A percentile compares a stretch with the other conserved stretches of the same genome.
phyloP scores from a whole-genome alignment of 2,329 filamentous ascomycete species.

The Venturiaceae sp. region DNA sequence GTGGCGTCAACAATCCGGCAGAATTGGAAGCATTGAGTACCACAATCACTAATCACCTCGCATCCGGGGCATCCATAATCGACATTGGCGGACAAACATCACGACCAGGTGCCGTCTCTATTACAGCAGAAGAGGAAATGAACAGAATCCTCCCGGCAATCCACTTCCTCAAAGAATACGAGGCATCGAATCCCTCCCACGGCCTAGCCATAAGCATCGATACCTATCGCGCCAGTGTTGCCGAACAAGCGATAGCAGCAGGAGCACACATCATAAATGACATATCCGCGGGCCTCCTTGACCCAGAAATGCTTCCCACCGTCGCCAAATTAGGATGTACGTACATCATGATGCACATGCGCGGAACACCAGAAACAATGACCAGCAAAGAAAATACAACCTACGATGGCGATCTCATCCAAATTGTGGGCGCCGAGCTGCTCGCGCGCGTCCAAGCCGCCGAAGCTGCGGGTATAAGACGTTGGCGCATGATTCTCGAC shows the following conservation, averaged over 20 bases:
- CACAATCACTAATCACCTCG: constrained; percentile 54
- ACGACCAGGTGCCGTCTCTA: constrained; percentile 61
- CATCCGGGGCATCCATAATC: constrained; percentile 68
- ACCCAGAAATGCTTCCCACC: constrained; percentile 71
- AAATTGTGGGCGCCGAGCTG: constrained; percentile 59
- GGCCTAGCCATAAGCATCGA: constrained; percentile 72
- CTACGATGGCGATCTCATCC: constrained; percentile 61
- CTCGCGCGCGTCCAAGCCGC: constrained; percentile 61
- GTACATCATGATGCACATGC: constrained; percentile 87
- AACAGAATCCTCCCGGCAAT: constrained; percentile 73
- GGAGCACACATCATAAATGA: constrained; percentile 95
- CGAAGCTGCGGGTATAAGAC: constrained; percentile 69
- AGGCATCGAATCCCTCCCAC: constrained; percentile 20
- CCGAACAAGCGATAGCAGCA: constrained; percentile 61
- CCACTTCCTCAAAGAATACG: constrained; percentile 20
- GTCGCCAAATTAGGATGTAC: constrained; percentile 70
- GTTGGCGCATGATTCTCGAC: constrained; percentile 93
- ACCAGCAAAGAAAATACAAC: constrained; percentile 44
- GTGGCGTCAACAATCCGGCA: constrained; percentile 42
- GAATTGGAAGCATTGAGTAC: constrained; percentile 41
- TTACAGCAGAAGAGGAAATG: constrained; percentile 65
- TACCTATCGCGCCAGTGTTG: constrained; percentile 82
- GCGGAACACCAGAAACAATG: constrained; percentile 80
- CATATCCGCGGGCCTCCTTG: constrained; percentile 63
- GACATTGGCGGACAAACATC: constrained; percentile 94